Base-by-base conservation (phyloP, 2,329 filamentous ascomycete genomes). In the Pestalotiopsis sp. region DNA sequence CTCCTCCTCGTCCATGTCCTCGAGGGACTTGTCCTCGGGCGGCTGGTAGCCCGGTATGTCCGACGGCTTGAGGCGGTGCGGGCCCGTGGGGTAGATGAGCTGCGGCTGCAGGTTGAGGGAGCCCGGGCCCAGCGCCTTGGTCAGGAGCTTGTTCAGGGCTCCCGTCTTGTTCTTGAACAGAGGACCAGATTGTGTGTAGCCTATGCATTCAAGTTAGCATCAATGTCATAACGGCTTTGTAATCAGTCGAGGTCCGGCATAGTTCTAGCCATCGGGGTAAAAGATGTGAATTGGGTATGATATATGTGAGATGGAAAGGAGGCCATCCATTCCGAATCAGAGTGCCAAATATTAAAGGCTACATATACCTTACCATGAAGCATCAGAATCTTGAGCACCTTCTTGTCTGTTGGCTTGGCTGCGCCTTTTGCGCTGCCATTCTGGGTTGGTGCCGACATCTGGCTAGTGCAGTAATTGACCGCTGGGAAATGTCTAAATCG, bases 111-210 rank as follows among this genome's bases (percentile, higher is more conserved):
- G 78, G 73, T 84, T 83, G 67, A 87, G 81, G 59, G 90, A 86
- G 2, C 86, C 80, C 4, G 72, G 70, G 9, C 89, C 87, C 71
- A 98, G 92, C 36, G 89, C 83, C 77, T 97, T 97, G 70, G 84
- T 80, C 68, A 98, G 87, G 66, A 91, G 84, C 80, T 98, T 97
- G 75, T 94, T 90, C 1, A 98, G 85, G 12, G 93, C 93, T 79
- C 94, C 93, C 60, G 93, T 97, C 83, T 98, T 98, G 79, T 91
- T 88, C 78, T 90, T 91, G 87, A 98, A 98, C 71, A 94, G 85
- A 3, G 91, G 81, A 3, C 95, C 94, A 36, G 93, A 97, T 85
- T 98, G 95, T 7, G 95, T 97, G 87, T 91, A 98, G 80, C 95
- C 92, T 91, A 58, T 13, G 25, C 12, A 36, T 36, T n/a, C 14